Evolutionary conservation across 208 protist genomes (phyloP).

Genomic region (Leishmania guyanensis): DNA sequence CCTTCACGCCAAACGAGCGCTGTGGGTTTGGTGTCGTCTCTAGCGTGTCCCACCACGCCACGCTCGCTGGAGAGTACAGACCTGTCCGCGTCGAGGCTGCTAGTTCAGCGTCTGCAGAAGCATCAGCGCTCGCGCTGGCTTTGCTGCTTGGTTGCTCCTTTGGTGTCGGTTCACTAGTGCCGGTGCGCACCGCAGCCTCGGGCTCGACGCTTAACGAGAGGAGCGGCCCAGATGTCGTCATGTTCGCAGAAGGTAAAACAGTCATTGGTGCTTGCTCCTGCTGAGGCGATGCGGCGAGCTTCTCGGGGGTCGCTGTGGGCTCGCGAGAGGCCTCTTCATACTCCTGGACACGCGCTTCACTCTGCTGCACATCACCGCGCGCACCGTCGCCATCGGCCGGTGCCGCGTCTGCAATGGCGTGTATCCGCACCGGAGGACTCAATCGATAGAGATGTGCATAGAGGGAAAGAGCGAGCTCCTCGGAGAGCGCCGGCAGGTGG

Average conservation of each 20-base stretch:
- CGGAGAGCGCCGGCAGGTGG: not conserved
- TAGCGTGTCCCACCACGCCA: slow-evolving; percentile 79
- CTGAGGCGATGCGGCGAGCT: slow-evolving; percentile 4
- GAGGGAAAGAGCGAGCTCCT: slow-evolving; percentile 29
- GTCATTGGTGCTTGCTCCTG: not conserved
- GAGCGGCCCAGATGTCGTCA: not conserved
- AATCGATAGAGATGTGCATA: slow-evolving; percentile 44
- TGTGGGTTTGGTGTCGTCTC: not conserved
- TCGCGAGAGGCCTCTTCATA: not conserved
- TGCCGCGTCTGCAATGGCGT: slow-evolving; percentile 17
- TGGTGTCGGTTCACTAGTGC: not conserved
- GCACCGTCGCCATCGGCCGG: not conserved
- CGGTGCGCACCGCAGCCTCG: not conserved
- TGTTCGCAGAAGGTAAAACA: not conserved
- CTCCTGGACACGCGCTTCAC: not conserved
- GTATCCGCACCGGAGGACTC: slow-evolving; percentile 41
- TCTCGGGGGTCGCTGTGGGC: slow-evolving; percentile 14
- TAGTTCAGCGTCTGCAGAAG: not conserved
- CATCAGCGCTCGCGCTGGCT: not conserved
- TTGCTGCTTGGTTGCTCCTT: not conserved
- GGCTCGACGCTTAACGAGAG: not conserved
- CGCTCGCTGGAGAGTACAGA: slow-evolving; percentile 44
- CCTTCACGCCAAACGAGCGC: not conserved
- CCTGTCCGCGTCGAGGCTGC: not conserved
- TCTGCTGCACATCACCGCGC: not conserved